A percentile compares a stretch with the other conserved stretches of the same genome.
phyloP scores from a whole-genome alignment of 495 filamentous ascomycete species.

The Aspergillus biplanus region DNA sequence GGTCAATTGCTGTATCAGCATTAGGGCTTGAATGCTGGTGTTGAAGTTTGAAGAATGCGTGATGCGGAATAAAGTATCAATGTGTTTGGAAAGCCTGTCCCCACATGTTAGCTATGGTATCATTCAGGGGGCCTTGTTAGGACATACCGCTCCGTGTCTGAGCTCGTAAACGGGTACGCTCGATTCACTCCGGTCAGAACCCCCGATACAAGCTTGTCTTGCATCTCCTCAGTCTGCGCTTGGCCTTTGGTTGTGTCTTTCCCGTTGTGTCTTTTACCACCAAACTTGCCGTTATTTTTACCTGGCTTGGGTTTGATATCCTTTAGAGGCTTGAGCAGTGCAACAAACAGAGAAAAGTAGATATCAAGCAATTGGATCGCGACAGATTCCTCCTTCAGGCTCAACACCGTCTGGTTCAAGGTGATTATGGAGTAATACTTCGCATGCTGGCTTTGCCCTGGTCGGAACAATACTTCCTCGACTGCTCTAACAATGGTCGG shows the following conservation, averaged over 20 bases:
- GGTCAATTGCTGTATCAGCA: slow-evolving; percentile 93
- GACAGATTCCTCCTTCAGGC: slow-evolving; percentile 77
- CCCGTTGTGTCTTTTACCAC: slow-evolving; percentile 36
- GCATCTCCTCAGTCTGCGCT: slow-evolving; percentile 65
- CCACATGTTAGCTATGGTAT: slow-evolving; percentile 26
- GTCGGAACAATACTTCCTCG: slow-evolving; percentile 86
- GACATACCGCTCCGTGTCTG: slow-evolving; percentile 72
- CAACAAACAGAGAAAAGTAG: slow-evolving; percentile 86
- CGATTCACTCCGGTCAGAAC: slow-evolving; percentile 94
- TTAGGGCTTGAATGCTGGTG: slow-evolving; percentile 92
- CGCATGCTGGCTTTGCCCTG: slow-evolving; percentile 82
- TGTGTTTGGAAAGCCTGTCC: slow-evolving; percentile 75
- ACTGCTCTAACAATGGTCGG: slow-evolving; percentile 78
- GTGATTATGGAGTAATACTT: slow-evolving; percentile 97
- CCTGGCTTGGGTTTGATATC: slow-evolving; percentile 28
- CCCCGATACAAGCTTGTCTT: slow-evolving; percentile 87
- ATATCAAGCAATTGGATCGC: slow-evolving; percentile 81
- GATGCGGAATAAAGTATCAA: slow-evolving; percentile 91
- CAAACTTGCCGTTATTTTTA: slow-evolving; percentile 32
- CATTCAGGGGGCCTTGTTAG: background rate
- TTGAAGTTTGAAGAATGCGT: slow-evolving; percentile 99
- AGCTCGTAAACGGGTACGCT: slow-evolving; percentile 87
- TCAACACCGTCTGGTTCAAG: slow-evolving; percentile 92
- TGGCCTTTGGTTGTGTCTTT: slow-evolving; percentile 54
- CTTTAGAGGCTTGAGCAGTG: slow-evolving; percentile 66